Evolutionary conservation across 129 eudicot genomes (phyloP).

Genomic region (Oenanthe sinensis): DNA sequence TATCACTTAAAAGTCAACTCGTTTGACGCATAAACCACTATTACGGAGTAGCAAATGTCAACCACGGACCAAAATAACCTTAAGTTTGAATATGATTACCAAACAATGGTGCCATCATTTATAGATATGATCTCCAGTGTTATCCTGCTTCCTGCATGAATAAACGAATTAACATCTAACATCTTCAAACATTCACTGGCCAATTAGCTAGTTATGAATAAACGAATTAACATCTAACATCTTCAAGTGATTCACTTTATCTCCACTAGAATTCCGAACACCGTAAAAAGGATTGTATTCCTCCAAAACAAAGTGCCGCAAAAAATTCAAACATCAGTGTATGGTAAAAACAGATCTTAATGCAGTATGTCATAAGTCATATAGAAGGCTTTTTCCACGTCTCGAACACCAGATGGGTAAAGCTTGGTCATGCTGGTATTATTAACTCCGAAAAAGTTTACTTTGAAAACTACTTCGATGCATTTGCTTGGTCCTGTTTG

Average conservation of each 20-base stretch:
- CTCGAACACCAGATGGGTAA: neutral
- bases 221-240: neutral
- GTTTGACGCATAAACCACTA: too few relatives aligned
- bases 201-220: neutral
- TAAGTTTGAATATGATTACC: too few relatives aligned
- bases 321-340: neutral
- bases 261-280: neutral
- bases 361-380: neutral
- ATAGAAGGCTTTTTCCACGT: neutral
- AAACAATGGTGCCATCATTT: too few relatives aligned
- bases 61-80: too few relatives aligned
- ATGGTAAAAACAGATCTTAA: neutral
- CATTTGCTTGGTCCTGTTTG: neutral
- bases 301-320: neutral
- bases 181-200: neutral
- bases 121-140: neutral
- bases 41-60: too few relatives aligned
- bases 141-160: neutral
- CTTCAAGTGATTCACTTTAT: neutral
- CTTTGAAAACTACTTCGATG: neutral
- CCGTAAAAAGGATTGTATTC: neutral
- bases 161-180: too few relatives aligned
- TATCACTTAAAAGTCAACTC: too few relatives aligned
- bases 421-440: neutral
- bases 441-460: neutral